Conservation (phyloP, 768 basidiomycete genomes). For the Lepiota venenata region DNA sequence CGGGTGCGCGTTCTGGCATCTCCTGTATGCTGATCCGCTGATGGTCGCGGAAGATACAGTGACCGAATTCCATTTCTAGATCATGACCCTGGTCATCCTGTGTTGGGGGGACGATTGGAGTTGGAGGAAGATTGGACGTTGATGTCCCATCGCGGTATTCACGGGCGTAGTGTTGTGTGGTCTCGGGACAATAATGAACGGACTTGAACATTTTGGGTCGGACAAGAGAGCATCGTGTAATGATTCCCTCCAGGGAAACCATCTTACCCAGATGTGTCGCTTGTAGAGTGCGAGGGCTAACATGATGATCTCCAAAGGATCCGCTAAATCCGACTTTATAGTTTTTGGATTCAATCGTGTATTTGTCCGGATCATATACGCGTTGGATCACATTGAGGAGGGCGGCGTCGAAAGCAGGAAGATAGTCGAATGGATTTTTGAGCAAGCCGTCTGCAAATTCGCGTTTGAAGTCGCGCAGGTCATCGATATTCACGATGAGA, state of each 20-base stretch:
- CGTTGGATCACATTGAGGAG: slow-evolving; percentile 69
- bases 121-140: slow-evolving; percentile 82
- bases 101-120: slow-evolving; percentile 83
- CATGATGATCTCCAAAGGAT: slow-evolving; percentile 97
- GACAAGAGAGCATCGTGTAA: slow-evolving; percentile 96
- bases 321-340: slow-evolving; percentile 92
- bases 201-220: slow-evolving; percentile 98
- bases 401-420: slow-evolving; percentile 89
- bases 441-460: slow-evolving; percentile 86
- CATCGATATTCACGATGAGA: slow-evolving; percentile 93
- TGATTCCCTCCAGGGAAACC: slow-evolving; percentile 97
- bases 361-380: slow-evolving; percentile 75
- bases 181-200: slow-evolving; percentile 92
- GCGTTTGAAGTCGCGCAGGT: slow-evolving; percentile 89
- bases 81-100: slow-evolving; percentile 87
- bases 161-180: slow-evolving; percentile 77
- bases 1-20: slow-evolving; percentile 98
- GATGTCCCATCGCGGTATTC: slow-evolving; percentile 93
- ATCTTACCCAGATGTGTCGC: slow-evolving; percentile 91
- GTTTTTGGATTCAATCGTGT: slow-evolving; percentile 74
- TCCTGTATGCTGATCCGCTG: slow-evolving; percentile 98
- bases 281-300: slow-evolving; percentile 88
- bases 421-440: slow-evolving; percentile 81
- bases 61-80: slow-evolving; percentile 89
- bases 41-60: slow-evolving; percentile 91